Conservation (phyloP, 73 alveolate genomes). For the Uronychia binucleata region DNA sequence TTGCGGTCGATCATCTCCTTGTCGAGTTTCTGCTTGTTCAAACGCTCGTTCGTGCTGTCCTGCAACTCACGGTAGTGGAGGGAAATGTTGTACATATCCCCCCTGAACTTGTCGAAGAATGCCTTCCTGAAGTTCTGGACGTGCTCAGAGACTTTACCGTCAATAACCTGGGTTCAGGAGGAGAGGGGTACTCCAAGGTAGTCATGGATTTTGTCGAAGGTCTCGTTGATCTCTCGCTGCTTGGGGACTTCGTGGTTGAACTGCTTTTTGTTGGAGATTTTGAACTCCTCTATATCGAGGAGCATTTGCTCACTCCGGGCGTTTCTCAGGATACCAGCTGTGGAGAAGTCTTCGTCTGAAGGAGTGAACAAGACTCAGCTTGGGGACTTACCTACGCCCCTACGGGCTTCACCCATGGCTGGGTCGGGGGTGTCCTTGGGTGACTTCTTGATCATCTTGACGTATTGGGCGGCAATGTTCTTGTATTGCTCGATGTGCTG, state of each 20-base stretch:
- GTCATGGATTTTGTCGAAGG: slow-evolving; percentile 31
- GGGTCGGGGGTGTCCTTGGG: background rate
- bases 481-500: background rate
- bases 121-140: slow-evolving; percentile 11
- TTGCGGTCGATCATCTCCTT: slow-evolving; percentile 41
- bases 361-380: background rate
- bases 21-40: slow-evolving; percentile 30
- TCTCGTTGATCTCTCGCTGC: slow-evolving; percentile 26
- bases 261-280: slow-evolving; percentile 32
- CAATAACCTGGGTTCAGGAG: background rate
- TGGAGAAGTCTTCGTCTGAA: slow-evolving; percentile 18
- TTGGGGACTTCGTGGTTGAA: slow-evolving; percentile 32
- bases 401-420: background rate
- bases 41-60: slow-evolving; percentile 33
- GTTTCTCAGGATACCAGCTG: slow-evolving; percentile 27
- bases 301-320: slow-evolving; percentile 40
- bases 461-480: background rate
- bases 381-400: background rate
- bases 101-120: slow-evolving; percentile 47
- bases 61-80: slow-evolving; percentile 32
- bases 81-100: slow-evolving; percentile 44
- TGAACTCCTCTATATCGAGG: slow-evolving; percentile 42
- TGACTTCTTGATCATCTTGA: background rate
- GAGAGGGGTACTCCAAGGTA: slow-evolving; percentile 6
- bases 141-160: slow-evolving; percentile 28